These are phyloP conservation scores for Ophiobolus disseminans DNA, from an alignment of 2,329 filamentous ascomycete species.

Conservation along the genomic window DNA sequence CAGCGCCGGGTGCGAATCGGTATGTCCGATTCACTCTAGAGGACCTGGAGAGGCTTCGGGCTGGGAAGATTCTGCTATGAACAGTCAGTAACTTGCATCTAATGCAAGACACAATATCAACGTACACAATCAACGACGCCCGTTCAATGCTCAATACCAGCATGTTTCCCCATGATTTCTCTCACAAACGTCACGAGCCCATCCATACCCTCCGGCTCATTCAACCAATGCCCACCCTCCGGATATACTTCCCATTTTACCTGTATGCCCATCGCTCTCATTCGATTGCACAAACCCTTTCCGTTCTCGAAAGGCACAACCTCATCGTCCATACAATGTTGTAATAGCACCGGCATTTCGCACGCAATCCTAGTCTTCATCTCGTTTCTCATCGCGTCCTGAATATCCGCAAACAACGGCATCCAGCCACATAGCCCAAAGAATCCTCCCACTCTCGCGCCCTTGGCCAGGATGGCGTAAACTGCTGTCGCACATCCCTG, in stretches of 20 bases:
- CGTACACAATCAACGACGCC: background rate
- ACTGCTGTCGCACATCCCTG: slow-evolving; percentile 32
- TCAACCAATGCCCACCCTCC: slow-evolving; percentile 56
- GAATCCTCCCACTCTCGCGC: slow-evolving; percentile 19
- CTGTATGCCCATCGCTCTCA: slow-evolving; percentile 46
- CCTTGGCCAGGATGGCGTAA: slow-evolving; percentile 10
- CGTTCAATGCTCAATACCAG: background rate
- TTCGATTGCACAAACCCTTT: slow-evolving; percentile 34
- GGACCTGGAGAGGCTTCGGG: slow-evolving; percentile 26
- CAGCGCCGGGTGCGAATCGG: slow-evolving; percentile 26
- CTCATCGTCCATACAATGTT: slow-evolving; percentile 52
- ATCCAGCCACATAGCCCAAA: slow-evolving; percentile 33
- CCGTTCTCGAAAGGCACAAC: slow-evolving; percentile 51
- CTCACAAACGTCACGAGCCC: slow-evolving; percentile 46
- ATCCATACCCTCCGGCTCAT: slow-evolving; percentile 57
- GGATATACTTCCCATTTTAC: slow-evolving; percentile 52
- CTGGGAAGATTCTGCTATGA: slow-evolving; percentile 24
- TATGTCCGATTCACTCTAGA: slow-evolving; percentile 33
- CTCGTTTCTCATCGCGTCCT: background rate
- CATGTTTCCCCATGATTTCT: background rate
- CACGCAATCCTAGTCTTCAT: background rate
- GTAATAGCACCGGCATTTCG: slow-evolving; percentile 53
- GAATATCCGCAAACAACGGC: slow-evolving; percentile 17
- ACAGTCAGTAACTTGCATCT: background rate
- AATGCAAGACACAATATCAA: background rate